Evolutionary conservation across 768 basidiomycete species (phyloP), one percentile per base, ranked within the genome.

Genomic region (Phanerochaete sordida): DNA sequence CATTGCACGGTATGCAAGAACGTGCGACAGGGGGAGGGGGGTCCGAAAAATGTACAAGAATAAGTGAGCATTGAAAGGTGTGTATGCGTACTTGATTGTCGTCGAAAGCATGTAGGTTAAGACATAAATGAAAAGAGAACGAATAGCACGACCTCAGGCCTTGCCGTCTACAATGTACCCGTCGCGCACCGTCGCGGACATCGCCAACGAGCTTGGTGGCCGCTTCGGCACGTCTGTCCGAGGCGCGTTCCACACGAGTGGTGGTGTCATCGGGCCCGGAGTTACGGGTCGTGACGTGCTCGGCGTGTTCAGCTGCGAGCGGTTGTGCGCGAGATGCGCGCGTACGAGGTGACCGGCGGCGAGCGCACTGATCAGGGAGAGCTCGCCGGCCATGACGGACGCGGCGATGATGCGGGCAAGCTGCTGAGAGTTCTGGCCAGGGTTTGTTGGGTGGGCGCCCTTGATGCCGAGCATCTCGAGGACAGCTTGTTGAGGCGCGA

Each of bases 351-450:
- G 95, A 0, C 96, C 96, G 2, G 94, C 95, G 0, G 95, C 95
- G 39, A 99, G 83, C 1, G 97, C 95, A 64, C 87, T 88, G 71
- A 99, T 81, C 62, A 99, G 80, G 19, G 90, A 92, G 31, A 98
- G 79, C 74, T 99, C 97, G 35, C 97, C 97, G 1, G 97, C 96
- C 94, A 98, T 97, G 67, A 99, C 97, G 0, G 93, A 83, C 0
- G 94, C 86, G 37, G 88, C 89, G 65, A 99, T 91, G 68, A 98
- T 82, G 33, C 93, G 83, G 1, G 97, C 97, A 55, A 99, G 85
- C 49, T 81, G 83, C 63, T 91, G 91, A 0, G 97, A 90, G 72
- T 98, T 97, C 69, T 85, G 81, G 0, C 97, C 97, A 0, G 97
- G 96, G 11, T 84, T 76, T 12, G 89, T 88, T 0, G 86, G 81